A percentile compares a stretch with the other conserved stretches of the same genome.
Evolutionary conservation across 129 eudicot species (phyloP).

Genomic region (Ambrosia artemisiifolia): DNA sequence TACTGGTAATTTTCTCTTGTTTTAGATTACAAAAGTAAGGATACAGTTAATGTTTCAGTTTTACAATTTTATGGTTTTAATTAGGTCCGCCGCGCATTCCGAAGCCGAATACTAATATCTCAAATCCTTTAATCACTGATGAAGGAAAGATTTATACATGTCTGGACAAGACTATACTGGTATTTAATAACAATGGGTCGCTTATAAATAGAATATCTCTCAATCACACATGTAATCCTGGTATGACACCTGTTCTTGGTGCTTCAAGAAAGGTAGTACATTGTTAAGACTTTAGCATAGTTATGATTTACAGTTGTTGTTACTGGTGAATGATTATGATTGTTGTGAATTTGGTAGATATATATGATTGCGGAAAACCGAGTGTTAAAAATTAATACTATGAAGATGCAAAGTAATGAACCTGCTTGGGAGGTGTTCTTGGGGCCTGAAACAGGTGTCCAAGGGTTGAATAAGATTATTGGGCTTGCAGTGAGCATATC

Average conservation of each 20-base stretch:
- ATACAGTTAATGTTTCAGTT: no score
- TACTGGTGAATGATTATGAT: not conserved
- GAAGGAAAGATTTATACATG: conserved; percentile 67
- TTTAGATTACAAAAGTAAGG: no score
- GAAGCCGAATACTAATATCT: conserved; percentile 45
- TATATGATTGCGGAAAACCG: conserved; percentile 77
- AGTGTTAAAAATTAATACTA: conserved; percentile 51
- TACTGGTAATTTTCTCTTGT: conserved; percentile 32
- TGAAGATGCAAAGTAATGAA: conserved; percentile 35
- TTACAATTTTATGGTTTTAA: not conserved
- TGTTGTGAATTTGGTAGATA: conserved; percentile 45
- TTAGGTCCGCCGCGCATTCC: conserved; percentile 35
- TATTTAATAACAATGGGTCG: conserved; percentile 76
- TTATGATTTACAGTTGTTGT: not conserved
- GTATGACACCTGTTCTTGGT: conserved; percentile 66
- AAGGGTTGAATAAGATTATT: conserved; percentile 50
- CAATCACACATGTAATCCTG: conserved; percentile 52
- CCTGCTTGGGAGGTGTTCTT: conserved; percentile 61
- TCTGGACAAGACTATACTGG: conserved; percentile 44
- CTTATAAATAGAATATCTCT: conserved; percentile 51
- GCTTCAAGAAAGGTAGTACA: conserved; percentile 55
- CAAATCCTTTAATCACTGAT: conserved; percentile 60
- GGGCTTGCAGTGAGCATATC: conserved; percentile 69
- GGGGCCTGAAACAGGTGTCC: conserved; percentile 49
- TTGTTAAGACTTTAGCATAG: not conserved